Base-by-base conservation (phyloP, 306 rosid genomes). In the Astragalus membranaceus region DNA sequence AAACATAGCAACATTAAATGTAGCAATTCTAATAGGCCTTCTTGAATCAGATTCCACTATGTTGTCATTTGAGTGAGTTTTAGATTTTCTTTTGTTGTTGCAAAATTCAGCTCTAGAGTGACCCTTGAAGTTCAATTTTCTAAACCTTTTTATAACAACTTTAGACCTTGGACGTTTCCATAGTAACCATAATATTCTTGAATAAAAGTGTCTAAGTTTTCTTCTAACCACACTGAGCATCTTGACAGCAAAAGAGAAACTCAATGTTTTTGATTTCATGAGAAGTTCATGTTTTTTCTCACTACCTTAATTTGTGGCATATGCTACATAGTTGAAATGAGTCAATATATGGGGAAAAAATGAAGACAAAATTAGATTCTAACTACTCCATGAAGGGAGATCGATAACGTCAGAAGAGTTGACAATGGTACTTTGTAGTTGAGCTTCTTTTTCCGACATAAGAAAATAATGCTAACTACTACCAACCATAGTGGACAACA, bases 1-100 rank as follows among this genome's bases (percentile, higher is more conserved):
- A 74, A 91, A 91, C 97, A 91, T 91, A 48, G 97, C 97, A 69
- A 91, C 97, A 71, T 91, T 91, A 83, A 88, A 87, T 35, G 97
- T 83, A 64, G 92, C 95, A 39, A 85, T 61, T 11, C 90, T 72
- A 60, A 91, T 80, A 44, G 96, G 91, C 87, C 80, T 85, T 78
- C 68, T 79, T 4, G 84, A 57, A 64, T 68, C 82, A 57, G 78
- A 73, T 53, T 48, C 81, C 0, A 66, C 80, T n/a, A 70, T 52
- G 30, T 54, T 60, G 48, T 75, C 86, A 71, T 80, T 84, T 54
- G 56, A 44, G 17, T 61, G 68, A 55, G 32, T 61, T 46, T 46
- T 50, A 13, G 84, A 13, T 53, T 68, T 82, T 10, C 42, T 75
- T 41, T 37, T 84, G 11, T 37, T 76, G 53, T 37, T 49, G 23